Percentiles rank a stretch among this genome's conserved stretches.
These are phyloP conservation scores for Leccinum uliginosum DNA, from an alignment of 768 basidiomycete genomes.

Conservation along the genomic window DNA sequence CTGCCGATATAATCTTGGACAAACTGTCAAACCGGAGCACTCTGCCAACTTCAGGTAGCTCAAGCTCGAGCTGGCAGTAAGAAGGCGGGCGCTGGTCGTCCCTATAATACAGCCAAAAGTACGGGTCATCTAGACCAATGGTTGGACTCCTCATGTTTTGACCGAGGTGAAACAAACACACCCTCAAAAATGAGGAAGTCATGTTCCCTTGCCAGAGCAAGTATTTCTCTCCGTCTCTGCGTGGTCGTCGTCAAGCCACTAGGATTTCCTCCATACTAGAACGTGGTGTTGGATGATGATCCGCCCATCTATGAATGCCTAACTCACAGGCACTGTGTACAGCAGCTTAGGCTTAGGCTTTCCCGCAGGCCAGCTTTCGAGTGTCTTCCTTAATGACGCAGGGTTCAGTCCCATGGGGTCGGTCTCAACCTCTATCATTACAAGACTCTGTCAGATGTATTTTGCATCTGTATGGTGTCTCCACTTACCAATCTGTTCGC, in stretches of 20 bases:
- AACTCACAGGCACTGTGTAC: slow-evolving; percentile 65
- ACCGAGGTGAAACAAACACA: slow-evolving; percentile 12
- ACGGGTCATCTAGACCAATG: slow-evolving; percentile 54
- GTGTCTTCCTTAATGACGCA: slow-evolving; percentile 48
- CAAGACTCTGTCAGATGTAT: not conserved
- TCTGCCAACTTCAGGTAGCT: not conserved
- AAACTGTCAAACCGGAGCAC: slow-evolving; percentile 83
- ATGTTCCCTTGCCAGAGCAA: slow-evolving; percentile 61
- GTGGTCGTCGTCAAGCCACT: slow-evolving; percentile 69
- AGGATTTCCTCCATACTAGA: slow-evolving; percentile 72
- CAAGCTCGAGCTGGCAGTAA: not conserved
- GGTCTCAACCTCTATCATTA: slow-evolving; percentile 57
- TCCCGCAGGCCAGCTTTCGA: slow-evolving; percentile 63
- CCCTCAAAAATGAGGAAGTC: slow-evolving; percentile 79
- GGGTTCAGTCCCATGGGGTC: slow-evolving; percentile 65
- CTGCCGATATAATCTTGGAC: slow-evolving; percentile 71
- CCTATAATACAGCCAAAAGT: slow-evolving; percentile 66
- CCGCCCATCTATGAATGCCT: not conserved
- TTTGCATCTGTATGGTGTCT: not conserved
- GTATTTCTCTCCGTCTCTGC: slow-evolving; percentile 57
- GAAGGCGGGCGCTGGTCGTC: slow-evolving; percentile 37
- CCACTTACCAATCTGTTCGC: slow-evolving; percentile 48
- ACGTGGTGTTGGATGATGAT: not conserved
- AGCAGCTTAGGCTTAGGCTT: slow-evolving; percentile 68
- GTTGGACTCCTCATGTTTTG: not conserved